These are phyloP conservation scores for Globisporangium heterothallicum DNA, from an alignment of 352 stramenopile genomes.

Conservation along the genomic window DNA sequence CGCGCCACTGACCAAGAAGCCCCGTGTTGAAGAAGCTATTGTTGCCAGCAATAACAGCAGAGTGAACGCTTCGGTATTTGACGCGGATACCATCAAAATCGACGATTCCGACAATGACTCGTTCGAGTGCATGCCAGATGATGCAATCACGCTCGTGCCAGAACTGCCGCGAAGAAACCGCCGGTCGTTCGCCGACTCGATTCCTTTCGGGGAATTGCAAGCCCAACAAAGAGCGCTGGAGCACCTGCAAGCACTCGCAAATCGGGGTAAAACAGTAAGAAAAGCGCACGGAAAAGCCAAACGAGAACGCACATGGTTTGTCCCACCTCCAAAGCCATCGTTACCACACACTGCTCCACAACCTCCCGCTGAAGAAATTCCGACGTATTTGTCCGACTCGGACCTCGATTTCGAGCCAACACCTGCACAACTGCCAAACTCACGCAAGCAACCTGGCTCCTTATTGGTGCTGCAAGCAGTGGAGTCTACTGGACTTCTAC, in stretches of 20 bases:
- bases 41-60: neutral
- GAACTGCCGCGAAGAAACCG: slow-evolving; percentile 11
- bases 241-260: slow-evolving; percentile 25
- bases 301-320: neutral
- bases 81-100: neutral
- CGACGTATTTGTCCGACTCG: slow-evolving; percentile 8
- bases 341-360: neutral
- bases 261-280: neutral
- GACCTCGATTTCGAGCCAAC: slow-evolving; percentile 10
- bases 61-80: neutral
- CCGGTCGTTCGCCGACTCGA: slow-evolving; percentile 26
- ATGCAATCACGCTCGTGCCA: neutral
- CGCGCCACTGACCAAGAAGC: slow-evolving; percentile 9
- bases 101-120: slow-evolving; percentile 2
- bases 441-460: neutral
- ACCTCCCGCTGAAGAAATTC: neutral
- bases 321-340: neutral
- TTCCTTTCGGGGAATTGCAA: slow-evolving; percentile 60
- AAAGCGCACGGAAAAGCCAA: slow-evolving; percentile 17
- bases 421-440: neutral
- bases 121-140: slow-evolving; percentile 5
- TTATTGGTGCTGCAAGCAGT: neutral
- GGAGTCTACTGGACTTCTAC: neutral
- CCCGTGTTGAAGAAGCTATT: neutral
- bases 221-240: slow-evolving; percentile 50